Percentiles rank a stretch among this genome's conserved stretches.
These are phyloP conservation scores for Cenchrus americanus DNA, from an alignment of 176 grass and related monocot genomes.

Conservation along the genomic window DNA sequence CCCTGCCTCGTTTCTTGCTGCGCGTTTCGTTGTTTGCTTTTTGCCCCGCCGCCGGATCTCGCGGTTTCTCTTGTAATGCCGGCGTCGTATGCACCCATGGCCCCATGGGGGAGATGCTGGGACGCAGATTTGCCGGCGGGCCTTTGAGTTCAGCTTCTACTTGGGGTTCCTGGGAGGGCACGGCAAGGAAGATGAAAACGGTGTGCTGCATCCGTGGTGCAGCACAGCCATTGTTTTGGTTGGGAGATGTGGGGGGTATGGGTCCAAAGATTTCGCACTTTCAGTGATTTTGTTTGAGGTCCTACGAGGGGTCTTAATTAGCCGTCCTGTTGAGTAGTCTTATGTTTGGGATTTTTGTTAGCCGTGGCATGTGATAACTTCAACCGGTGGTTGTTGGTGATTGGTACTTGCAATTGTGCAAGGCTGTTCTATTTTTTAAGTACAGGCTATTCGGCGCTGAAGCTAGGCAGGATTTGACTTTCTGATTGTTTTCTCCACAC, in stretches of 20 bases:
- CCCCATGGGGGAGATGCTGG: background rate
- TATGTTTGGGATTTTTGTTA: background rate
- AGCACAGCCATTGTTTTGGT: background rate
- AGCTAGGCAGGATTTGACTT: conserved; percentile 43
- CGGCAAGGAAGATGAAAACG: background rate
- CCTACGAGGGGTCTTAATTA: background rate
- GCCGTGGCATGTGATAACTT: background rate
- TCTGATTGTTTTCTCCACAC: conserved; percentile 34
- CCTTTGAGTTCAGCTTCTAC: background rate
- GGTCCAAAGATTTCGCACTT: conserved; percentile 24
- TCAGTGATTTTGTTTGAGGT: background rate
- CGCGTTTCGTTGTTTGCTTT: background rate
- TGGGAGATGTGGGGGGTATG: background rate
- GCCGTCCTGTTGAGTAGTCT: background rate
- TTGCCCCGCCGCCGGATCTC: conserved; percentile 34
- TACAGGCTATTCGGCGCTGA: conserved; percentile 19
- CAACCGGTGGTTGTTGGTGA: background rate
- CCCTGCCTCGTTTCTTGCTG: background rate
- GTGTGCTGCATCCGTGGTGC: background rate
- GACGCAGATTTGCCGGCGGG: background rate
- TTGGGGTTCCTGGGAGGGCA: background rate
- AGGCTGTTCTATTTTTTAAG: conserved; percentile 8
- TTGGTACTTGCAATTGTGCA: conserved; percentile 17
- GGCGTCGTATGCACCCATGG: background rate
- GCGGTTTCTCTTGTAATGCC: conserved; percentile 25